Evolutionary conservation across 106 monocot genomes (phyloP), one percentile per base, ranked within the genome.

Genomic region (Triglochin maritima): DNA sequence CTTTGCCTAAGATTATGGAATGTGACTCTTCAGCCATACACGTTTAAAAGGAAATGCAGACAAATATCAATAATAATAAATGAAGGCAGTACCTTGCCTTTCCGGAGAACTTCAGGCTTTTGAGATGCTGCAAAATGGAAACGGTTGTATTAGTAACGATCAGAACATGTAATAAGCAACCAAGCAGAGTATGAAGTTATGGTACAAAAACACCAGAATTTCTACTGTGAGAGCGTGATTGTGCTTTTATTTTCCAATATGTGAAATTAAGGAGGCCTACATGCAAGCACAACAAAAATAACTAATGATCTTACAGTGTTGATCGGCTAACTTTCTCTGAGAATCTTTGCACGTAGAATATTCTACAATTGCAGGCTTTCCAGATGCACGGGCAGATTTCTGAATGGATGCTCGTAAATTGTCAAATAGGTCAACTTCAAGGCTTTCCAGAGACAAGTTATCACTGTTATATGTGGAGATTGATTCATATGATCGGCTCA

Each of bases 391-490:
- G 14, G n/a, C 44, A n/a, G 71, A 71, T 10, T 62, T 71, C 51
- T 62, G 63, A 7, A 71, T 53, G 62, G 71, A 71, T 43, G 61
- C 62, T 43, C 62, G 61, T 62, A 71, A 17, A 54, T 63, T 71
- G 11, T 17, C 71, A 71, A 71, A 53, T 53, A 71, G 9, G 13
- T 71, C 52, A 16, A 45, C 62, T 9, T 63, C 71, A 62, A 15
- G 6, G 15, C 13, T 62, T 45, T 62, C 63, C 62, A 51, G 15
- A 13, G n/a, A 14, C 71, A 49, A 53, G 4, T 44, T 50, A 13
- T 62, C 71, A 43, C 50, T 54, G 46, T 51, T 50, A 17, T 51
- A 14, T 56, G 60, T 62, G 63, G 51, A 15, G 53, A 4, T 71
- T 42, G 71, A 71, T 62, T 74, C 59, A 4, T n/a, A 58, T 29